Percentiles rank a stretch among this genome's conserved stretches.
Conservation (phyloP, 2,329 filamentous ascomycete species). For the Neonectria coccinea region DNA sequence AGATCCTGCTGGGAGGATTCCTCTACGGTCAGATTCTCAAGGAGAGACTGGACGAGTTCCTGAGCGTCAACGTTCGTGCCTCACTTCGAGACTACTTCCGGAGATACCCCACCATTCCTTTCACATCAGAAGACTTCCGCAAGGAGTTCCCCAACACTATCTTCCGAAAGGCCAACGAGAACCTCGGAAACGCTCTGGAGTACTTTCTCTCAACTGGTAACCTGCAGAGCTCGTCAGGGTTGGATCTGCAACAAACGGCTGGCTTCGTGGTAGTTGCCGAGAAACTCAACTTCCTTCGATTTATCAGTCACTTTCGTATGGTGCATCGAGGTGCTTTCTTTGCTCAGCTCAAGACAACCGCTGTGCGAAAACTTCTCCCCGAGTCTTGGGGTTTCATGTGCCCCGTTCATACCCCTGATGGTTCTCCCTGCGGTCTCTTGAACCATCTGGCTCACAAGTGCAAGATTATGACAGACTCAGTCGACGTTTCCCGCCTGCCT, state of each 20-base stretch:
- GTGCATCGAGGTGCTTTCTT: conserved; percentile 99
- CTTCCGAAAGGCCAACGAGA: conserved; percentile 85
- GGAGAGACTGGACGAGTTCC: conserved; percentile 91
- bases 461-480: conserved; percentile 80
- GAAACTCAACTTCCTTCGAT: conserved; percentile 98
- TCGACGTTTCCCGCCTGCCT: conserved; percentile 81
- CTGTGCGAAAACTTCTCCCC: conserved; percentile 92
- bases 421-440: conserved; percentile 90
- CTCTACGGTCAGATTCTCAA: conserved; percentile 96
- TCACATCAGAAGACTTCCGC: conserved; percentile 80
- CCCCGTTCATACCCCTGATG: conserved; percentile 97
- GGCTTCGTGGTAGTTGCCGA: conserved; percentile 97
- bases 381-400: conserved; percentile 99
- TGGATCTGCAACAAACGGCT: conserved; percentile 94
- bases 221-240: conserved; percentile 86
- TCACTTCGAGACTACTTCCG: conserved; percentile 69
- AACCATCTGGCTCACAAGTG: conserved; percentile 98
- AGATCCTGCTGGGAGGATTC: conserved; percentile 92
- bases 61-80: conserved; percentile 66
- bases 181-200: conserved; percentile 86
- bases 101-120: conserved; percentile 72
- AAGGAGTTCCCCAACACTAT: conserved; percentile 84
- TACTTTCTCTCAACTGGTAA: conserved; percentile 99
- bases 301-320: conserved; percentile 99
- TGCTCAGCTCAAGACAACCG: conserved; percentile 95